A percentile compares a stretch with the other conserved stretches of the same genome.
Evolutionary conservation across 208 protist genomes (phyloP).

Genomic region (Endotrypanum monterogeii): DNA sequence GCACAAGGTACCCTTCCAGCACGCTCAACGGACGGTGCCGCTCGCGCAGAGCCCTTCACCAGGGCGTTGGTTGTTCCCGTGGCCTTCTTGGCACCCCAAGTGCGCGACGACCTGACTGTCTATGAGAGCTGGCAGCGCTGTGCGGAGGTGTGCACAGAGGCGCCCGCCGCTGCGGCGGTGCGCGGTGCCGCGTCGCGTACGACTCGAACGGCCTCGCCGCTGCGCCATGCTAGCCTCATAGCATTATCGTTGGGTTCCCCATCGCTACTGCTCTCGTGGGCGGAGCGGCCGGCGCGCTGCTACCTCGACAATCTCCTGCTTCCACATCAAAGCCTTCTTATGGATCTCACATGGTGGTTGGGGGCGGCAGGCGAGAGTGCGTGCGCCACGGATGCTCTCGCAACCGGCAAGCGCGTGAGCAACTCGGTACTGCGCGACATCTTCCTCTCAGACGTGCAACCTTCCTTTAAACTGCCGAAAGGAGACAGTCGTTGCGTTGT

Average conservation of each 20-base stretch:
- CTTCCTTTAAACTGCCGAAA: conserved; percentile 36
- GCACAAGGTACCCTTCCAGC: neutral
- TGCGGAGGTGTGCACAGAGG: conserved; percentile 20
- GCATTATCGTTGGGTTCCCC: conserved; percentile 30
- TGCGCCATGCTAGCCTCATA: conserved; percentile 18
- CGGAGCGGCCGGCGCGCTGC: conserved; percentile 12
- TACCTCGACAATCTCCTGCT: conserved; percentile 39
- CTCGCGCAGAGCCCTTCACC: neutral
- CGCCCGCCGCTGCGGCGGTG: neutral
- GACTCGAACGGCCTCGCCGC: conserved; percentile 24
- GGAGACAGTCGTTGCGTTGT: conserved; percentile 32
- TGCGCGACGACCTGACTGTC: conserved; percentile 36
- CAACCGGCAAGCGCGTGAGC: conserved; percentile 3
- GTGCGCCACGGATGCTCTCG: neutral
- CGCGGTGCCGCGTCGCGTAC: neutral
- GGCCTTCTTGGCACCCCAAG: conserved; percentile 35
- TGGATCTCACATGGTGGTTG: conserved; percentile 66
- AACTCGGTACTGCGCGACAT: conserved; percentile 21
- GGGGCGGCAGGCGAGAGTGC: neutral
- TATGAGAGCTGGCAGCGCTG: conserved; percentile 44
- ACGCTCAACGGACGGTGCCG: neutral
- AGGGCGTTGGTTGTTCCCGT: conserved; percentile 25
- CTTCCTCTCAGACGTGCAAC: conserved; percentile 44
- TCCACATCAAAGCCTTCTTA: conserved; percentile 55
- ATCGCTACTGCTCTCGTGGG: conserved; percentile 36